Evolutionary conservation across 2,329 filamentous ascomycete species (phyloP).

Genomic region (Venturia effusa): DNA sequence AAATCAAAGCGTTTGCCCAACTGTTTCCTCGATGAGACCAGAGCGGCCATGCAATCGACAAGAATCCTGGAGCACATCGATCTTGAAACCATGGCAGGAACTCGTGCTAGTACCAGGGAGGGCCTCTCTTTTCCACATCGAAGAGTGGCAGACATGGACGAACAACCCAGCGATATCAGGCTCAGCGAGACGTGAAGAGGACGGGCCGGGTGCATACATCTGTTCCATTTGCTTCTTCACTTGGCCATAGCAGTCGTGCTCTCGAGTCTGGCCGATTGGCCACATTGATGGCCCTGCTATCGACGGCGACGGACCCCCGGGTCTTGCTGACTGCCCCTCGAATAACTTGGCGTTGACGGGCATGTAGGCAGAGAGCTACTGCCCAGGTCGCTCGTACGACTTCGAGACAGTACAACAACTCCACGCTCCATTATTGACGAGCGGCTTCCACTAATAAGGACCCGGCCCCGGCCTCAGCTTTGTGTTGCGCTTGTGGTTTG

Average conservation of each 20-base stretch:
- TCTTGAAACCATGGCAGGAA: neutral
- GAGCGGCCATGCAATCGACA: neutral
- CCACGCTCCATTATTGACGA: neutral
- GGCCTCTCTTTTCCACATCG: neutral
- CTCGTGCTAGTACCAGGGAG: neutral
- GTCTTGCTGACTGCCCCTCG: slow-evolving; percentile 1
- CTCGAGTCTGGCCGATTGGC: neutral
- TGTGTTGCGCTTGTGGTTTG: neutral
- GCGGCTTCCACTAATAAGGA: neutral
- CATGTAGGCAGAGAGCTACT: neutral
- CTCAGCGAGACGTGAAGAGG: neutral
- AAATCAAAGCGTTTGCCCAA: neutral
- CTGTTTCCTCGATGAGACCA: neutral
- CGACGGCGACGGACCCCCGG: neutral
- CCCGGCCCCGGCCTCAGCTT: no score
- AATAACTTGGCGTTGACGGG: neutral
- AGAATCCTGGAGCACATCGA: neutral
- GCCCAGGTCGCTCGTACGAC: neutral
- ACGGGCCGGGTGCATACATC: neutral
- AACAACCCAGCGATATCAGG: no score
- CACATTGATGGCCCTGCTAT: neutral
- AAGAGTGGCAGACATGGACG: neutral
- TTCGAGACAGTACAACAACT: neutral
- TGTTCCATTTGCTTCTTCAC: neutral
- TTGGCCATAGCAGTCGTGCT: neutral